Evolutionary conservation across 1,284 basidiomycete genomes (phyloP).

Genomic region (Exobasidium cylindrosporum): DNA sequence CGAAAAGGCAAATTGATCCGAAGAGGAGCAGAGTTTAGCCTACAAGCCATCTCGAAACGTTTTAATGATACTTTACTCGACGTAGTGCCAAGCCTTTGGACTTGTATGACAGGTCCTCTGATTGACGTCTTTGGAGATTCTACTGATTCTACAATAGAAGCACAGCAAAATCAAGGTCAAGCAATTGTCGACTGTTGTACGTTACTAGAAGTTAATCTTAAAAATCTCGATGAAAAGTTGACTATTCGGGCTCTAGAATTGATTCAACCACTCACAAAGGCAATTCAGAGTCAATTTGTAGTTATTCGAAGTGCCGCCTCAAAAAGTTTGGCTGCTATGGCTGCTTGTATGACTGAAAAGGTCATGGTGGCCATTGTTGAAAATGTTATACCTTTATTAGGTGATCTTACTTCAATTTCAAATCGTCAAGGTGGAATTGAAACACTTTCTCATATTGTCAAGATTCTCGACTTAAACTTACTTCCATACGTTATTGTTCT

Average conservation of each 20-base stretch:
- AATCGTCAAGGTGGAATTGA: constrained; percentile 89
- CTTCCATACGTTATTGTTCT: constrained; percentile 96
- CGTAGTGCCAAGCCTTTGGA: constrained; percentile 86
- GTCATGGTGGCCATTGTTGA: constrained; percentile 87
- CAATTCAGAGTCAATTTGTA: constrained; percentile 77
- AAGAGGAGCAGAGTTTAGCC: constrained; percentile 81
- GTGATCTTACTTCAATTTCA: constrained; percentile 71
- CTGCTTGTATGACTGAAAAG: constrained; percentile 76
- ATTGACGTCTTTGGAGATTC: constrained; percentile 17
- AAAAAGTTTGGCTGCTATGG: constrained; percentile 80
- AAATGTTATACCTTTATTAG: constrained; percentile 76
- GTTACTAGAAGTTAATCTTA: constrained; percentile 77
- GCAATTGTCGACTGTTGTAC: constrained; percentile 90
- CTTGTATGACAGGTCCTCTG: constrained; percentile 78
- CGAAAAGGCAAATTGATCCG: constrained; percentile 59
- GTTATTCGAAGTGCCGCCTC: constrained; percentile 86
- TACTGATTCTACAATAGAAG: neutral
- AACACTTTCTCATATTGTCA: constrained; percentile 79
- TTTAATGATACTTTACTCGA: constrained; percentile 75
- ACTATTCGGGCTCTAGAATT: constrained; percentile 69
- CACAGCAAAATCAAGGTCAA: constrained; percentile 64
- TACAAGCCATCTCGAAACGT: constrained; percentile 71
- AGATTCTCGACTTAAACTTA: constrained; percentile 86
- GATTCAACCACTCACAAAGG: constrained; percentile 72
- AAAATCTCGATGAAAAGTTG: constrained; percentile 70